Evolutionary conservation across 2,329 filamentous ascomycete species (phyloP).

Genomic region (Xenoacremonium recifei): DNA sequence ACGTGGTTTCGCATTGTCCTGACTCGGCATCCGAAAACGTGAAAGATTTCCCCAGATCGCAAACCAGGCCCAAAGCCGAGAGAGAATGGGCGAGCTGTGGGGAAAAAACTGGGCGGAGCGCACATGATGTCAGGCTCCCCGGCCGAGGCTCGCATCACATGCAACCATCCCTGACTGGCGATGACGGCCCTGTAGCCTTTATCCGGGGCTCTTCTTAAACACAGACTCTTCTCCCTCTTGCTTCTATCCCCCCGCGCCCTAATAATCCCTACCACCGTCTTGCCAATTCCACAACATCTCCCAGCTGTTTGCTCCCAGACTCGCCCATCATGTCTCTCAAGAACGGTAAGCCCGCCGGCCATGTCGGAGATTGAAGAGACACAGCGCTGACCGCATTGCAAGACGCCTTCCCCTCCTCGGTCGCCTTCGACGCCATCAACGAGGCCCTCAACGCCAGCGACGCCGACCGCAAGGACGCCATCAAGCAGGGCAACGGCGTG

Average conservation of each 20-base stretch:
- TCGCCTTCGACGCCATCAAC: slow-evolving; percentile 87
- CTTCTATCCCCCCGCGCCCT: slow-evolving; percentile 1
- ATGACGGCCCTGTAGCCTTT: no score
- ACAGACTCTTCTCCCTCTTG: slow-evolving; percentile 5
- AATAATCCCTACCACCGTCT: slow-evolving; percentile 2
- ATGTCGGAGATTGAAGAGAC: no score
- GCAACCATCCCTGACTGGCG: no score
- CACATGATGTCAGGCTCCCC: slow-evolving; percentile 23
- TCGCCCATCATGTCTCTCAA: slow-evolving; percentile 65
- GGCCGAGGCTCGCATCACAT: slow-evolving; percentile 35
- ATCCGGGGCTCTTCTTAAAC: slow-evolving; percentile 5
- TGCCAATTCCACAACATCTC: slow-evolving; percentile 5
- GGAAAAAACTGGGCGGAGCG: not conserved
- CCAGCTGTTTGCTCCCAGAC: no score
- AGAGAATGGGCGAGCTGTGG: not conserved
- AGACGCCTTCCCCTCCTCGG: slow-evolving; percentile 84
- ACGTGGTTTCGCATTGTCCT: no score
- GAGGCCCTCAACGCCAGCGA: slow-evolving; percentile 65
- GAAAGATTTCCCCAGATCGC: not conserved
- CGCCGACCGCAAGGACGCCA: slow-evolving; percentile 77
- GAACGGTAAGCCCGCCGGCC: slow-evolving; percentile 60
- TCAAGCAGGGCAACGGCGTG: slow-evolving; percentile 83
- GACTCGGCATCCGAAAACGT: not conserved
- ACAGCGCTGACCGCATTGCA: slow-evolving; percentile 2
- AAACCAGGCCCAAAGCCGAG: not conserved